These are phyloP conservation scores for Garcia nutans DNA, from an alignment of 345 rosid genomes.

Conservation along the genomic window DNA sequence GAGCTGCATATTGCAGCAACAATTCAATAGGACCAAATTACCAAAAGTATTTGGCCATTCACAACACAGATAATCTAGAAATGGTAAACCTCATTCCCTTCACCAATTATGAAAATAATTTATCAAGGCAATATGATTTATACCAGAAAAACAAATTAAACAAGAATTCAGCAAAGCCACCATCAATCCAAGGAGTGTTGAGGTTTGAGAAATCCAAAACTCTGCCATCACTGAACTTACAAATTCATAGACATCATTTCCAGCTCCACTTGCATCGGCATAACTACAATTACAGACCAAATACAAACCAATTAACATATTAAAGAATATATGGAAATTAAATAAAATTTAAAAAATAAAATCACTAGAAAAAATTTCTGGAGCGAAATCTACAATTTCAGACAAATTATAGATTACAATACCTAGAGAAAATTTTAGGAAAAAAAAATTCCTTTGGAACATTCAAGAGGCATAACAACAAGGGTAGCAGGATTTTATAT, in stretches of 20 bases:
- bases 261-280: slow-evolving; percentile 74
- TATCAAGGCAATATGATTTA: not conserved
- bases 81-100: not conserved
- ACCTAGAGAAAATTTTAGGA: not conserved
- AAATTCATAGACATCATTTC: slow-evolving; percentile 74
- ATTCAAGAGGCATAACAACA: slow-evolving; percentile 2
- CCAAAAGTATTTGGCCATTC: not conserved
- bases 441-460: not conserved
- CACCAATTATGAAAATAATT: not conserved
- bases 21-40: not conserved
- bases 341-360: not conserved
- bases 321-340: not conserved
- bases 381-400: slow-evolving; percentile 17
- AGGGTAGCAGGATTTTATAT: not conserved
- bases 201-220: not conserved
- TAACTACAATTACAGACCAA: slow-evolving; percentile 39
- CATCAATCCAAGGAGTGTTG: too few species aligned
- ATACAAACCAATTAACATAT: slow-evolving; percentile 15
- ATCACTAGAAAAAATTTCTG: not conserved
- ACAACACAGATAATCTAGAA: not conserved
- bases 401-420: slow-evolving; percentile 10
- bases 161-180: too few species aligned
- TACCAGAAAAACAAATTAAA: too few species aligned
- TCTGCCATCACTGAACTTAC: slow-evolving; percentile 35
- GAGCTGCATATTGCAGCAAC: not conserved